Evolutionary conservation across 2,329 filamentous ascomycete species (phyloP), one percentile per base, ranked within the genome.

Genomic region (Macrophomina tecta): DNA sequence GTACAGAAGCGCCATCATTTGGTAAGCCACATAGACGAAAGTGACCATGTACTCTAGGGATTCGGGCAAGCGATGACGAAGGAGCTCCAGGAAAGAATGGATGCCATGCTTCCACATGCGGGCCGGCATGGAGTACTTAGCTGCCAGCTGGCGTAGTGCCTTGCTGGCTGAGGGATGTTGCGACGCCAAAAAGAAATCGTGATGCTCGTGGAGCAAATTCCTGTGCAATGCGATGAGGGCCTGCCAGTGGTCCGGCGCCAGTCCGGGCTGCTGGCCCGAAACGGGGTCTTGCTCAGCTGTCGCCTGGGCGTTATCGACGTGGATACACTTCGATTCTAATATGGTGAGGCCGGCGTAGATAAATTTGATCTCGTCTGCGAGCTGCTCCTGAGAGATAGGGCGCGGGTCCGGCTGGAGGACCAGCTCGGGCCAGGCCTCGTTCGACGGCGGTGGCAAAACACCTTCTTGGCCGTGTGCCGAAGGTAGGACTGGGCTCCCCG

Each of bases 1-100:
- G 67, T 93, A 91, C 0, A 97, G 78, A 0, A 97, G 78, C 0
- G 91, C 90, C 86, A 97, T 92, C 88, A 97, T 96, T 1, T 90
- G 91, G 70, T 97, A 98, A 0, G 93, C 90, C 14, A 94, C 79
- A 69, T 96, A 96, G 0, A 98, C 93, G 65, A 97, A 98, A 0
- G 89, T 89, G 0, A 97, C 81, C 93, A 98, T 97, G 65, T 96
- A 91, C 60, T 97, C 94, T 0, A 93, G 80, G 1, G 91, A 93
- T 0, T 83, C 84, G 0, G 94, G 94, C 0, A 97, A 81, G 2
- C 89, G 86, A 69, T 92, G 88, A 0, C 76, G 73, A 2, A 79
- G 71, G 0, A 96, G 76, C 70, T 96, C 92, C 0, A 97, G 23
- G 23, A 23, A 23, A 23, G 23, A 23, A 23, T 23, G 23, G 23